Base-by-base conservation (phyloP, 805 yeast species). In the Kodamaea laetipori region DNA sequence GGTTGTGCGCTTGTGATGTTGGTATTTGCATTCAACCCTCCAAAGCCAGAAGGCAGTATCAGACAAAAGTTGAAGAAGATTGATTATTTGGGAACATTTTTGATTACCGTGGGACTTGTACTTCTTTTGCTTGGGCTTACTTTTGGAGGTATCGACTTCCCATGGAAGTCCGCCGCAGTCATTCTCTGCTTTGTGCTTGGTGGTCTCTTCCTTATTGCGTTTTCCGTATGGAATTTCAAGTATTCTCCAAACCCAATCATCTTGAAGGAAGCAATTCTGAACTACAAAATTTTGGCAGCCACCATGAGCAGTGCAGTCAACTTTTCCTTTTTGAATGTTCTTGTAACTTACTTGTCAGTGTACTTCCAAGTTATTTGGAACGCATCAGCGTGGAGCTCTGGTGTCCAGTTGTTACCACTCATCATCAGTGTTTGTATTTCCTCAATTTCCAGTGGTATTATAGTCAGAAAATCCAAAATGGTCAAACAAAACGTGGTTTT, bases 81-180 rank as follows among this genome's bases (percentile, higher is more conserved):
- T 36, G 86, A 81, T 57, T 76, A 66, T 51, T 8, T 72, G 3
- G 85, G 84, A 2, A 71, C 76, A 3, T 50, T 66, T 15, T 48
- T 78, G 6, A 49, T 77, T 21, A 57, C 73, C 3, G 53, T 64
- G 4, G 76, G 77, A 1, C 51, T 72, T 35, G 76, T 78, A 4
- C 53, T 80, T 36, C 45, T 77, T 1, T 58, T 73, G 44, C 60
- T 74, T 33, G 85, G 73, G 0, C 55, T 81, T 25, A 71, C 82
- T 0, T 74, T 80, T 50, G 86, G 85, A 16, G 81, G 82, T 3
- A 57, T 62, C 31, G 64, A 71, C 25, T 71, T 59, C 52, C 60
- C 76, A 1, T 82, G 87, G 87, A 54, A 61, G 2, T 74, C 82
- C 0, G 76, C 77, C 12, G 70, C 77, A 4, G 77, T 78, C 3